These are phyloP conservation scores for Serendipita indica DNA, from an alignment of 768 basidiomycete species.

Conservation along the genomic window DNA sequence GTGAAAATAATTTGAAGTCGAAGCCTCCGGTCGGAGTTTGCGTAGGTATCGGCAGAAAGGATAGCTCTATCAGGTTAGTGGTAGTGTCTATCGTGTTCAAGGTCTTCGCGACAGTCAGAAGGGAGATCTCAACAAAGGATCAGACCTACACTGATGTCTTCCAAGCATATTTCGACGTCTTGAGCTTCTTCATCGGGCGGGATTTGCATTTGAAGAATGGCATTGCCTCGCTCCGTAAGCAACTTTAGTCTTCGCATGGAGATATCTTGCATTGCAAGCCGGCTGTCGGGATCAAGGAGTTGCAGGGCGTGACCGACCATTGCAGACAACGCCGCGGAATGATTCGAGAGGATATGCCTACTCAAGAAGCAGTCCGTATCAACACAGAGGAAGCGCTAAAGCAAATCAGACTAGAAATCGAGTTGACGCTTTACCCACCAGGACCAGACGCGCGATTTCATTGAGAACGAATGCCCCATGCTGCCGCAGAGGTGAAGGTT, in stretches of 20 bases:
- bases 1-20: not conserved
- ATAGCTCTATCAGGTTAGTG: not conserved
- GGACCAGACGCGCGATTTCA: not conserved
- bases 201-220: not conserved
- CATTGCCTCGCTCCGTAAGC: not conserved
- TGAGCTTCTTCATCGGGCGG: not conserved
- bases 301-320: not conserved
- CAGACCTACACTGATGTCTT: not conserved
- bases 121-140: no score
- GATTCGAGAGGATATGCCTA: not conserved
- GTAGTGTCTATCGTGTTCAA: not conserved
- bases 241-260: not conserved
- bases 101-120: not conserved
- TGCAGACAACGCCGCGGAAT: not conserved
- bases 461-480: not conserved
- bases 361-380: not conserved
- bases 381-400: not conserved
- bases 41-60: not conserved
- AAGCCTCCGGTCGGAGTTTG: not conserved
- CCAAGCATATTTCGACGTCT: not conserved
- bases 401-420: no score
- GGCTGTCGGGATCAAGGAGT: not conserved
- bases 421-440: not conserved
- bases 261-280: not conserved
- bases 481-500: not conserved